Base-by-base conservation (phyloP, 768 basidiomycete species). In the Kwoniella pini region DNA sequence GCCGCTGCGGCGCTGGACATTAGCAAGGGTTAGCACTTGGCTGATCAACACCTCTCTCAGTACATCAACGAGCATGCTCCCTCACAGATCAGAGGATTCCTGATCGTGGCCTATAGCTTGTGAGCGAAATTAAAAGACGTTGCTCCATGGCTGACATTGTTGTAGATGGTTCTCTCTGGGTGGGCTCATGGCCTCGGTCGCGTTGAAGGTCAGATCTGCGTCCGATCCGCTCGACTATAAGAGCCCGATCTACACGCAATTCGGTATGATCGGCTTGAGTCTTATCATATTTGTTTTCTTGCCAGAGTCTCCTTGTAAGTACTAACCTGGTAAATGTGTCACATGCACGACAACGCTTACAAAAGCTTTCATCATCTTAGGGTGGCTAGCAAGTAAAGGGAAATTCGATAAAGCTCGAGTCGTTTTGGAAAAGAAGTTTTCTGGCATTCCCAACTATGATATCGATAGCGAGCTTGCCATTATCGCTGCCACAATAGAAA, bases 11-110 rank as follows among this genome's bases (percentile, higher is more conserved):
- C 9, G 26, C 17, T 1, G 11, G 7, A 36, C 7, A 7, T 36
- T 36, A 7, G 7, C 33, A 36, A 36, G 7, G 33, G 7, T 36
- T 36, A 7, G 15, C 33, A 36, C 15, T 36, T 36, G 7, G 15
- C 33, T 36, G 33, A 36, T 7, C 7, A 7, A 36, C 33, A 36
- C 7, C 33, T 7, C 15, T 7, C 7, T 11, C 21, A 66, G 65
- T 71, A 63, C 55, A 68, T 72, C 64, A 64, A 62, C 43, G 71
- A 72, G 48, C 60, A 64, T 27, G 65, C 71, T 3, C 68, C 71
- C 1, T 26, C 49, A 22, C 69, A 65, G 60, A 61, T 73, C 12
- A 10, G 69, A 58, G 71, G 71, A 15, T 49, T 63, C 40, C 44
- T 73, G 4, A 56, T 73, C 54, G 63, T 66, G 21, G 43, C 69